Percentiles rank a stretch among this genome's conserved stretches.
phyloP scores from a whole-genome alignment of 108 stramenopile genomes.

The Nitzschia sp. region DNA sequence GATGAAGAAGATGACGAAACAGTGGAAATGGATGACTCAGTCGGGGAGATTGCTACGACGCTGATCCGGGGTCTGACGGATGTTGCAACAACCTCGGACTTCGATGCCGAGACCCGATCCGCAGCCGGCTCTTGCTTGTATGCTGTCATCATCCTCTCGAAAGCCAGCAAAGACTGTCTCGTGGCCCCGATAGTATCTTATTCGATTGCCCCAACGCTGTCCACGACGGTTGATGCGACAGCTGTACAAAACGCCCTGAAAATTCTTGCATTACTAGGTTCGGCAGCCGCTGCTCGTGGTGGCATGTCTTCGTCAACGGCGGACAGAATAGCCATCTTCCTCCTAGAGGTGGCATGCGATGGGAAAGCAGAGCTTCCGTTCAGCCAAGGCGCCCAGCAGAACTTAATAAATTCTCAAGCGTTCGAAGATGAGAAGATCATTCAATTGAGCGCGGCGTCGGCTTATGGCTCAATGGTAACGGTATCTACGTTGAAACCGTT shows the following conservation, averaged over 20 bases:
- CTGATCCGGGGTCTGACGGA: constrained; percentile 22
- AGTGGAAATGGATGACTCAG: not conserved
- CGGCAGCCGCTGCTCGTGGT: constrained; percentile 63
- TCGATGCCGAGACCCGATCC: constrained; percentile 34
- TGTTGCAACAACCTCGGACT: constrained; percentile 9
- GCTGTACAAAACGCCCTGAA: constrained; percentile 10
- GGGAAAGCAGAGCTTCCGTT: constrained; percentile 33
- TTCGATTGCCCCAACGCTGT: not conserved
- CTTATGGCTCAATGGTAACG: constrained; percentile 43
- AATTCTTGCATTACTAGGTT: constrained; percentile 25
- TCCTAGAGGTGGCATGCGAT: constrained; percentile 58
- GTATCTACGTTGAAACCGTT: constrained; percentile 27
- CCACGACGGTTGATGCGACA: constrained; percentile 1
- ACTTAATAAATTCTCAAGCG: not conserved
- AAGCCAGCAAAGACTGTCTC: constrained; percentile 13
- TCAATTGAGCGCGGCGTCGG: constrained; percentile 17
- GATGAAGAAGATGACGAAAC: constrained; percentile 8
- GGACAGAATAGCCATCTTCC: constrained; percentile 56
- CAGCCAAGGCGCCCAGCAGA: not conserved
- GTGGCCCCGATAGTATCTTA: constrained; percentile 6
- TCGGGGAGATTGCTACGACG: not conserved
- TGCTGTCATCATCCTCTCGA: constrained; percentile 30
- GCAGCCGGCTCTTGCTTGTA: constrained; percentile 60
- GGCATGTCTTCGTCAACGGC: constrained; percentile 46
- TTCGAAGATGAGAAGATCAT: constrained; percentile 17